Evolutionary conservation across 805 yeast species (phyloP).

Genomic region (Candida boidinii): DNA sequence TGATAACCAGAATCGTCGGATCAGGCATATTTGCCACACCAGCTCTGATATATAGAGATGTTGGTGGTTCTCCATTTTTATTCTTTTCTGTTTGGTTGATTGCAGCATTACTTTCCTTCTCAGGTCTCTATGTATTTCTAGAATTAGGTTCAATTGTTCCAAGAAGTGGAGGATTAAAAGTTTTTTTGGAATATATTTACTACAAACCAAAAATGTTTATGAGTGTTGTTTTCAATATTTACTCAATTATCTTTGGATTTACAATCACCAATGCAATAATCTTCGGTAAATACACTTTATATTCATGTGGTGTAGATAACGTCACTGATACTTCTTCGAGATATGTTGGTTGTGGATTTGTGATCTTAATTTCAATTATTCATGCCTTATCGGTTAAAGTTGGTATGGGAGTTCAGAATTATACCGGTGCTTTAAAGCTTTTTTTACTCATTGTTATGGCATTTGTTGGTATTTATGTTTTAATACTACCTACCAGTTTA

Average conservation of each 20-base stretch:
- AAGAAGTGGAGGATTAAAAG: conserved; percentile 69
- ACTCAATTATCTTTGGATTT: conserved; percentile 42
- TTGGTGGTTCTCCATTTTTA: conserved; percentile 57
- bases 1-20: conserved; percentile 64
- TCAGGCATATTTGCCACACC: conserved; percentile 75
- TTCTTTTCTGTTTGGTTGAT: conserved; percentile 57
- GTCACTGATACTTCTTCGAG: conserved; percentile 30
- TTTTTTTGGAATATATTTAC: conserved; percentile 61
- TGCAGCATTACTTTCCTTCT: conserved; percentile 53
- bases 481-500: conserved; percentile 36
- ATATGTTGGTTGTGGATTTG: conserved; percentile 31
- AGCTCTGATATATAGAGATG: conserved; percentile 53
- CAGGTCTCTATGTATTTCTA: conserved; percentile 58
- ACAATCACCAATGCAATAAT: conserved; percentile 42
- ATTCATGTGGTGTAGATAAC: conserved; percentile 32
- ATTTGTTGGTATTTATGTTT: conserved; percentile 48
- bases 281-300: conserved; percentile 44
- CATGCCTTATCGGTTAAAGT: conserved; percentile 53
- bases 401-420: conserved; percentile 55
- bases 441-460: conserved; percentile 44
- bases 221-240: conserved; percentile 38
- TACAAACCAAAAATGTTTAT: conserved; percentile 47
- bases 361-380: conserved; percentile 28
- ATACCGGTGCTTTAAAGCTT: conserved; percentile 55
- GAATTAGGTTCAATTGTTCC: conserved; percentile 69